Evolutionary conservation across 1,139 yeast species (phyloP).

Genomic region (Debaryomyces sp.): DNA sequence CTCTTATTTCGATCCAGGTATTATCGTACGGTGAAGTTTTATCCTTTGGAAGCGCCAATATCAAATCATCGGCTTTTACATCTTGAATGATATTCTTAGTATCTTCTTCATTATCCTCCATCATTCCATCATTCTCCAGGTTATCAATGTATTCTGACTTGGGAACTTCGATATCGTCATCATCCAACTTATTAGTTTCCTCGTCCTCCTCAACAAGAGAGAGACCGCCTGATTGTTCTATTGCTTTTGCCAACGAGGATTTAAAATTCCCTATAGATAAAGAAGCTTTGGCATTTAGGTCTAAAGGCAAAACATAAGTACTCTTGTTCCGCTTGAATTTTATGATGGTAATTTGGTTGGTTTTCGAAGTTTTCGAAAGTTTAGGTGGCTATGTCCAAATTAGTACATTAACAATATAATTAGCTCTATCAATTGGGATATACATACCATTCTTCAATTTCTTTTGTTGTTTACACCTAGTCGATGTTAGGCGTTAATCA

Average conservation of each 20-base stretch:
- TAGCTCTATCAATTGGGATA: background rate
- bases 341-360: constrained; percentile 30
- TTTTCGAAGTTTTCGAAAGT: constrained; percentile 19
- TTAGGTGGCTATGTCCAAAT: constrained; percentile 35
- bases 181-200: constrained; percentile 20
- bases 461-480: background rate
- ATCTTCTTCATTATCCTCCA: constrained; percentile 7
- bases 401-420: constrained; percentile 12
- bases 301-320: constrained; percentile 47
- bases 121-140: constrained; percentile 8
- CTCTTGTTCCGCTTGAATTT: constrained; percentile 47
- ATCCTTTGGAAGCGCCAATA: constrained; percentile 47
- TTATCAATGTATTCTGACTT: constrained; percentile 26
- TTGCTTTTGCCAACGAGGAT: constrained; percentile 33
- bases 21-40: constrained; percentile 41
- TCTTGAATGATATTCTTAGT: constrained; percentile 7
- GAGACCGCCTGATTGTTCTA: constrained; percentile 54
- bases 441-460: constrained; percentile 1
- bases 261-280: constrained; percentile 33
- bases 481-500: background rate
- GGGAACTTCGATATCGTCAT: constrained; percentile 31
- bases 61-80: constrained; percentile 25
- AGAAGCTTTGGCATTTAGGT: constrained; percentile 19
- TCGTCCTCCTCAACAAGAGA: constrained; percentile 20
- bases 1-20: constrained; percentile 39